Evolutionary conservation across 225 moss, liverwort and hornwort species (phyloP).

Genomic region (Sphagnum tenellum): DNA sequence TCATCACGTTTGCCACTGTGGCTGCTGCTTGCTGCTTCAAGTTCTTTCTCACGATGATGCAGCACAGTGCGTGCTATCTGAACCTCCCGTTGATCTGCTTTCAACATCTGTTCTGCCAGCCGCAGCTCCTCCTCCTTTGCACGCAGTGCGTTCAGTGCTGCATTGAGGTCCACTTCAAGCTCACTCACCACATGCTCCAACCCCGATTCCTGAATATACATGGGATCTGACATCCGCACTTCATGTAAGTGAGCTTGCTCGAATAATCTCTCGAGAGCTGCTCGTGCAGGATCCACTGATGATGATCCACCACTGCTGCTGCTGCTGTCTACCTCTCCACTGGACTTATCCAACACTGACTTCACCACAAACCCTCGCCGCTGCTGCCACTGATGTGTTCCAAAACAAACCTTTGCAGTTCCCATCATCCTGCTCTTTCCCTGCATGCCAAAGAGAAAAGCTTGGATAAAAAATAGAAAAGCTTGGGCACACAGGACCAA

Average conservation of each 20-base stretch:
- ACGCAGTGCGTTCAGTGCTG: conserved; percentile 20
- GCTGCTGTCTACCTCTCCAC: neutral
- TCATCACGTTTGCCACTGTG: conserved; percentile 22
- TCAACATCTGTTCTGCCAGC: conserved; percentile 19
- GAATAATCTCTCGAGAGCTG: conserved; percentile 35
- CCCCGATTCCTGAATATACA: conserved; percentile 7
- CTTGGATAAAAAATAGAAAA: no score
- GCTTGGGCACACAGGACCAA: no score
- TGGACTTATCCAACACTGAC: conserved; percentile 9
- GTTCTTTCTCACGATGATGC: conserved; percentile 21
- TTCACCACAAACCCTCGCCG: conserved; percentile 3
- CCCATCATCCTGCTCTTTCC: neutral
- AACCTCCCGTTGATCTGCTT: conserved; percentile 34
- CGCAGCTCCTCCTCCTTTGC: conserved; percentile 32
- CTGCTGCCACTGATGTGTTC: conserved; percentile 1
- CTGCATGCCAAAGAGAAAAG: neutral
- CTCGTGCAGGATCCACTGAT: conserved; percentile 15
- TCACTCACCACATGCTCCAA: conserved; percentile 21
- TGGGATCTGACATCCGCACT: conserved; percentile 13
- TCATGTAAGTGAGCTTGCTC: conserved; percentile 28
- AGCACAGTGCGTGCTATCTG: conserved; percentile 19
- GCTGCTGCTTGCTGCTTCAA: conserved; percentile 22
- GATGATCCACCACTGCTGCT: conserved; percentile 1
- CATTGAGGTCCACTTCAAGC: conserved; percentile 32
- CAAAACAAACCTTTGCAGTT: conserved; percentile 1